Evolutionary conservation across 768 basidiomycete genomes (phyloP).

Genomic region (Rhizopogon rudus): DNA sequence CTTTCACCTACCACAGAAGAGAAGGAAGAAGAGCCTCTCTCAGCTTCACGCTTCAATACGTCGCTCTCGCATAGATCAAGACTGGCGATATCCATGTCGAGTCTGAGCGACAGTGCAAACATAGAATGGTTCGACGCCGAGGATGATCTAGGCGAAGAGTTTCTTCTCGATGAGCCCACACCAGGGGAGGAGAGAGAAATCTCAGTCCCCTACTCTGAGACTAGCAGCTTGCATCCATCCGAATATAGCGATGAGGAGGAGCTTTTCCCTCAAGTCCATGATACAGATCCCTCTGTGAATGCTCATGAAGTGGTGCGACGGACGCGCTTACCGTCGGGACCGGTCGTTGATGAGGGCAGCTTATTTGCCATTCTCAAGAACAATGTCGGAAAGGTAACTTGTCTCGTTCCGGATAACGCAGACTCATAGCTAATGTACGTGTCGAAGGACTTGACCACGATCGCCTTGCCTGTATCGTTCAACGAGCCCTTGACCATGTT

Average conservation of each 20-base stretch:
- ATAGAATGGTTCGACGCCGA: slow-evolving; percentile 78
- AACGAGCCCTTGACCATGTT: slow-evolving; percentile 85
- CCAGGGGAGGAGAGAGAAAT: slow-evolving; percentile 35
- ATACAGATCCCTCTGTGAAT: slow-evolving; percentile 5
- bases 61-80: slow-evolving; percentile 32
- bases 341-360: slow-evolving; percentile 74
- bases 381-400: slow-evolving; percentile 76
- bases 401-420: background rate
- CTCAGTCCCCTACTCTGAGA: slow-evolving; percentile 34
- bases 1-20: slow-evolving; percentile 47
- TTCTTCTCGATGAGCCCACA: slow-evolving; percentile 47
- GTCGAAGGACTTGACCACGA: slow-evolving; percentile 70
- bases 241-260: slow-evolving; percentile 47
- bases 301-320: slow-evolving; percentile 39
- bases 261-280: background rate
- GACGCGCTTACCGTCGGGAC: slow-evolving; percentile 53
- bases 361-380: slow-evolving; percentile 80
- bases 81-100: slow-evolving; percentile 44
- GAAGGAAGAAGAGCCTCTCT: slow-evolving; percentile 28
- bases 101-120: slow-evolving; percentile 40
- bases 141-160: slow-evolving; percentile 49
- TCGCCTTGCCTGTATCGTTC: slow-evolving; percentile 84
- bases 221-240: slow-evolving; percentile 34
- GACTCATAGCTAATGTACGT: background rate
- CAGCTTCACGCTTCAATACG: slow-evolving; percentile 18